Evolutionary conservation across 306 rosid species (phyloP).

Genomic region (Cucumis hystrix): DNA sequence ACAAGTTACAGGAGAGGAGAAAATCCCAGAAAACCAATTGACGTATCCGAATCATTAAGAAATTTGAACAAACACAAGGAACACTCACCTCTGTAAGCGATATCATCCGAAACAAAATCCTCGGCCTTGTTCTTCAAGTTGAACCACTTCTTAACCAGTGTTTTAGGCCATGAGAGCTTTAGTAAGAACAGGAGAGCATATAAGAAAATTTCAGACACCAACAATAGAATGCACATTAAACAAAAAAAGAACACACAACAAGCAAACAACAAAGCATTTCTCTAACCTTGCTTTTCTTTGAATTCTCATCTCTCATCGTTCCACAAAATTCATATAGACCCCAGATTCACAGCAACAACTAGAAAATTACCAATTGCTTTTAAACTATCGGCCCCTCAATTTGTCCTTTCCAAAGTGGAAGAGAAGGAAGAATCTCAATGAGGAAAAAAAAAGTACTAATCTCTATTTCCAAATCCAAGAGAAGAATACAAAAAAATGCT

Average conservation of each 20-base stretch:
- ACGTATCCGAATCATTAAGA: constrained; percentile 14
- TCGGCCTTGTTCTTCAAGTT: constrained; percentile 79
- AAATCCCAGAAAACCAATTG: constrained; percentile 8
- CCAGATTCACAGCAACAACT: constrained; percentile 11
- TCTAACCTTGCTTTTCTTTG: constrained; percentile 94
- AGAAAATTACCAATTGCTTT: constrained; percentile 5
- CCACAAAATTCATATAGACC: constrained; percentile 58
- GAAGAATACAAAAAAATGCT: not conserved
- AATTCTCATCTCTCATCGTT: constrained; percentile 97
- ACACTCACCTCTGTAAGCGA: constrained; percentile 47
- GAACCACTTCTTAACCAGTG: constrained; percentile 97
- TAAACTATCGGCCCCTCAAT: not conserved
- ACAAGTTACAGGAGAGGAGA: constrained; percentile 3
- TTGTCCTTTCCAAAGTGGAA: not conserved
- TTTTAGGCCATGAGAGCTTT: constrained; percentile 97
- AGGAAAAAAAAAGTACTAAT: not conserved
- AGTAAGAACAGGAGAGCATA: constrained; percentile 14
- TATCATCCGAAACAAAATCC: constrained; percentile 84
- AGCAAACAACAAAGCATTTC: constrained; percentile 18
- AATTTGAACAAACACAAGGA: constrained; percentile 2
- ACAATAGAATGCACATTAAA: constrained; percentile 16
- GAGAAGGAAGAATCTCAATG: not conserved
- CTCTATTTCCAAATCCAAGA: not conserved
- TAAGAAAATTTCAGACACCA: not conserved
- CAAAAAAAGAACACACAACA: constrained; percentile 9